phyloP scores from a whole-genome alignment of 208 protist species.

The Acanthamoeba polyphaga region DNA sequence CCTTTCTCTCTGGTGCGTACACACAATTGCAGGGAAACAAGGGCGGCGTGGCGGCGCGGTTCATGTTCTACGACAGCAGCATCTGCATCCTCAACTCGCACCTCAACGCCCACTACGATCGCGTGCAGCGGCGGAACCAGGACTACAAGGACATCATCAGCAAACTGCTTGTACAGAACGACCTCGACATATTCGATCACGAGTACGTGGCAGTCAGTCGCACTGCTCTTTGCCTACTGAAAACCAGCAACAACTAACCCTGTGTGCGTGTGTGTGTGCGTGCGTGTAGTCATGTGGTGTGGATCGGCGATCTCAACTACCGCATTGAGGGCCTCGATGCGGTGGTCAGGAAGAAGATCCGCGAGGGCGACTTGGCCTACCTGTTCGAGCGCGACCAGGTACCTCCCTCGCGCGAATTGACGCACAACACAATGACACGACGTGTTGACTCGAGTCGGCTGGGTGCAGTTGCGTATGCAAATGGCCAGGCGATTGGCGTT shows the following conservation, averaged over 20 bases:
- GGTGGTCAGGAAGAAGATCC: conserved; percentile 79
- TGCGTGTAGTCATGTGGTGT: conserved; percentile 73
- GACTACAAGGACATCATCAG: conserved; percentile 85
- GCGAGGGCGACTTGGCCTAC: conserved; percentile 79
- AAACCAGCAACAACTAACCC: not conserved
- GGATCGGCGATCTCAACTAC: conserved; percentile 92
- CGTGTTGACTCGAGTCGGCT: not conserved
- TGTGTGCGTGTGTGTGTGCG: not conserved
- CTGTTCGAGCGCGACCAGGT: conserved; percentile 86
- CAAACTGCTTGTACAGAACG: conserved; percentile 81
- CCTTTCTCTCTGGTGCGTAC: not conserved
- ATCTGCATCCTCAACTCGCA: conserved; percentile 88
- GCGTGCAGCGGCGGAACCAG: conserved; percentile 84
- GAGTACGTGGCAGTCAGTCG: conserved; percentile 51
- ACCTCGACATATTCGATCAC: conserved; percentile 71
- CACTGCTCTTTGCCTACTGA: conserved; percentile 21
- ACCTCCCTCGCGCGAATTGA: not conserved
- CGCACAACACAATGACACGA: not conserved
- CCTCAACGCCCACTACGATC: conserved; percentile 83
- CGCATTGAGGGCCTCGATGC: conserved; percentile 83
- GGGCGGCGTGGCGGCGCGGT: conserved; percentile 80
- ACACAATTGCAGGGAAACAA: conserved; percentile 58
- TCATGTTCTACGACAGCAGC: conserved; percentile 84
- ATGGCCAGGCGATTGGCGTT: conserved; percentile 83
- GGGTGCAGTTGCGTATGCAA: conserved; percentile 82